Evolutionary conservation across 148 eudicot species (phyloP).

Genomic region (Fallopia convolvulus): DNA sequence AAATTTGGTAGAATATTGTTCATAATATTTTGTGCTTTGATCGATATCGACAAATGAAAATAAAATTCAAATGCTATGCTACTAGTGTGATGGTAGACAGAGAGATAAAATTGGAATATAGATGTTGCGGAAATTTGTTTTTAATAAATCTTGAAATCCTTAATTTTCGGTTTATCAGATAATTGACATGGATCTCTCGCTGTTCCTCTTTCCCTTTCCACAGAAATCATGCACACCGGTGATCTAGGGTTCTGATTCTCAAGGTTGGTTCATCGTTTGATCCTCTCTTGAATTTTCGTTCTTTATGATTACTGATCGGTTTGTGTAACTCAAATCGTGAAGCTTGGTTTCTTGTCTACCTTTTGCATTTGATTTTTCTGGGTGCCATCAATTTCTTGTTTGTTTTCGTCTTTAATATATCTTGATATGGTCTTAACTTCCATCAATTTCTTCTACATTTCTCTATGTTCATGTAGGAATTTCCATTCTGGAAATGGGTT

Average conservation of each 20-base stretch:
- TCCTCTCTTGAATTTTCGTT: neutral
- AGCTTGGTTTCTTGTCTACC: neutral
- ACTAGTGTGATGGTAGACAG: too few relatives aligned
- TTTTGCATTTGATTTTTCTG: neutral
- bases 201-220: neutral
- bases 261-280: neutral
- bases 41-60: neutral
- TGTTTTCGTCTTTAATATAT: neutral
- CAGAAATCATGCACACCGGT: neutral
- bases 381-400: neutral
- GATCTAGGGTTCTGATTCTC: constrained; percentile 5
- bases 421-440: neutral
- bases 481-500: neutral
- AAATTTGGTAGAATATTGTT: too few relatives aligned
- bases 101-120: neutral
- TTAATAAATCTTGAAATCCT: neutral
- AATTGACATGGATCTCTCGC: neutral
- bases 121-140: neutral
- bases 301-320: neutral
- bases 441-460: too few relatives aligned
- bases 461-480: neutral
- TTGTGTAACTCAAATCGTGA: neutral
- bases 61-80: too few relatives aligned
- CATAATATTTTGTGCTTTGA: too few relatives aligned
- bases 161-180: neutral